Conservation (phyloP, 2,329 filamentous ascomycete species). For the Penicillium occitanis region DNA sequence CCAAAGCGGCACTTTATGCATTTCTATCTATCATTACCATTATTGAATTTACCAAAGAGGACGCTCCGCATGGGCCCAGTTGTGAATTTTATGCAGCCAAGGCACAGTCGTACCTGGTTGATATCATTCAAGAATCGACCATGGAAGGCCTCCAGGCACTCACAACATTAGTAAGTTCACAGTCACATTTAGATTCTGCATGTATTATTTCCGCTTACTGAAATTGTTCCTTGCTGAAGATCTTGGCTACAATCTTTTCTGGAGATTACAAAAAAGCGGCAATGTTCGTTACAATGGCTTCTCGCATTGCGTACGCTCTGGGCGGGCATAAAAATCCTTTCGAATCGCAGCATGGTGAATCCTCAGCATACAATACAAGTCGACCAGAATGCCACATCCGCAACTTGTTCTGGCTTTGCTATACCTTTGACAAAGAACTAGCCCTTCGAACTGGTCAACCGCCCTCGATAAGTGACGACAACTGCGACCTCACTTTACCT, state of each 20-base stretch:
- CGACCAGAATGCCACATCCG: not conserved
- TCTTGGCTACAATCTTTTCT: not conserved
- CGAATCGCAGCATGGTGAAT: not conserved
- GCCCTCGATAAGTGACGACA: not conserved
- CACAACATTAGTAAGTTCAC: not conserved
- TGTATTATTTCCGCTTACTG: not conserved
- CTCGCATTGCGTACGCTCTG: not conserved
- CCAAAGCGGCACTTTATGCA: not conserved
- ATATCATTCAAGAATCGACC: not conserved
- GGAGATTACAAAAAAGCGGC: not conserved
- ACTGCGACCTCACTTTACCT: not conserved
- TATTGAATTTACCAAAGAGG: not conserved
- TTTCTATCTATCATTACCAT: not conserved
- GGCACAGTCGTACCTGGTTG: not conserved
- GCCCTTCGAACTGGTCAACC: not conserved
- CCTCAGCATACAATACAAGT: not conserved
- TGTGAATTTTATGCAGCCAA: not conserved
- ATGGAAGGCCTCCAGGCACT: not conserved
- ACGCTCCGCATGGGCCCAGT: not conserved
- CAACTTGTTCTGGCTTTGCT: slow-evolving; percentile 5
- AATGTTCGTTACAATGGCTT: not conserved
- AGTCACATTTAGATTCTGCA: too few species aligned
- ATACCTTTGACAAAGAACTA: slow-evolving; percentile 1
- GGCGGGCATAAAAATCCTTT: not conserved
- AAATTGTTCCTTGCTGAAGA: not conserved